Base-by-base conservation (phyloP, 371 early-diverging fungal species). In the Umbelopsis sp. region DNA sequence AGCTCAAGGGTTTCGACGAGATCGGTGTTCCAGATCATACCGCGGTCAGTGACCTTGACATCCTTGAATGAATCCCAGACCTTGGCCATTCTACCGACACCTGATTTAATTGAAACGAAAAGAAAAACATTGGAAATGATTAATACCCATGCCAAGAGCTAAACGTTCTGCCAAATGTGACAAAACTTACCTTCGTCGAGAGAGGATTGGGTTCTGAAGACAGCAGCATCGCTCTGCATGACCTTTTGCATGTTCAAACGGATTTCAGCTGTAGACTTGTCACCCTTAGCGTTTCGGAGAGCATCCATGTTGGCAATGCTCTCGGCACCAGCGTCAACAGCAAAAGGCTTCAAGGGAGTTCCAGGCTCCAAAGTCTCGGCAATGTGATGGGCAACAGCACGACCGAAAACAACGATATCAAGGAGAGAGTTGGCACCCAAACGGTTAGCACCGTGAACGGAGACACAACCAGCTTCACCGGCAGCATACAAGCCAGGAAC, bases 21-120 rank as follows among this genome's bases (percentile, higher is more conserved):
- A 78, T 98, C 98, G 67, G 97, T 92, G 88, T 98, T 98, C 99
- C 99, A 99, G 84, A 98, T 96, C 91, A 99, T 85, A 69, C 93
- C 91, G 74, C 96, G 89, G 84, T 99, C 99, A 48, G 91, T 87
- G 52, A 93, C 90, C 74, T 92, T 93, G 69, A 99, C 88, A 75
- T 98, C 94, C 66, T 84, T 80, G 79, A 96, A 91, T 50, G 89
- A 76, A 68, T 83, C 72, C 72, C 89, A 94, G 69, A 98, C 94
- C 77, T 92, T 78, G 72, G 92, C 92, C 77, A 99, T 96, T 84
- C 91, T 89, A 70, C 76, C 73, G 38, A 87, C 92, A 78, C 96
- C 75, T 75, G 46, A 41, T n/a, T 32, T 35, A 29, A 29, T 29
- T 29, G 4, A 29, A 29, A 29, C 29, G 29, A 29, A 29, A 4